A percentile compares a stretch with the other conserved stretches of the same genome.
These are phyloP conservation scores for Zea luxurians DNA, from an alignment of 176 grass and related monocot species.

Conservation along the genomic window DNA sequence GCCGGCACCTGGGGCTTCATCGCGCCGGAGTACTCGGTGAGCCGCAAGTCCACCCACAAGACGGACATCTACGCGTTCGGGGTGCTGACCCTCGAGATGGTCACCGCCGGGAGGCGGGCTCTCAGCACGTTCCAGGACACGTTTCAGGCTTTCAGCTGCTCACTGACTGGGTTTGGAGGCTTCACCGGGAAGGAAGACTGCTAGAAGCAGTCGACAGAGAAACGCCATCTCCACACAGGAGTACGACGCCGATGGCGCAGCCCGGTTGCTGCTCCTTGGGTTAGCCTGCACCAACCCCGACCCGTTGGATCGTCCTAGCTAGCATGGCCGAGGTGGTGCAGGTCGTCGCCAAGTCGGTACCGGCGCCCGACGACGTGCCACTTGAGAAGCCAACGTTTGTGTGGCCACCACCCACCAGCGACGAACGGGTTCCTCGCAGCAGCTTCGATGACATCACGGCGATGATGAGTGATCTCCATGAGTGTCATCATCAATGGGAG, in stretches of 20 bases:
- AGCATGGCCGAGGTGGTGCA: conserved; percentile 18
- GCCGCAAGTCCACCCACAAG: conserved; percentile 42
- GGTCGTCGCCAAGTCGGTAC: background rate
- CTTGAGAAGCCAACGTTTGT: background rate
- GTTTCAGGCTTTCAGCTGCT: background rate
- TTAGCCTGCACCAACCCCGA: background rate
- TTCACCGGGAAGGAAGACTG: conserved; percentile 7
- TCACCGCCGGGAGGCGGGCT: conserved; percentile 27
- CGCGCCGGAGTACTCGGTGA: conserved; percentile 55
- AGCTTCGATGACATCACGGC: background rate
- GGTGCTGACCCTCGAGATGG: conserved; percentile 54
- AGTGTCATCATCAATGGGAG: background rate
- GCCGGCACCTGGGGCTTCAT: conserved; percentile 66
- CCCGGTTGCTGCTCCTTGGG: background rate
- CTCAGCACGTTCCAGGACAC: background rate
- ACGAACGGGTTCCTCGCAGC: background rate
- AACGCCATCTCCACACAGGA: background rate
- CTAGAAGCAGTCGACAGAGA: background rate
- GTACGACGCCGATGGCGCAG: background rate
- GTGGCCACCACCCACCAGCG: conserved; percentile 19
- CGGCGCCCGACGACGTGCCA: background rate
- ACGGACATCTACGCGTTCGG: conserved; percentile 57
- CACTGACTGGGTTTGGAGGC: conserved; percentile 10
- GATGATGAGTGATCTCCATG: background rate
- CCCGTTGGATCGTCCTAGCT: conserved; percentile 7